Percentiles rank a stretch among this genome's conserved stretches.
These are phyloP conservation scores for Candida maris DNA, from an alignment of 805 yeast species.

Conservation along the genomic window DNA sequence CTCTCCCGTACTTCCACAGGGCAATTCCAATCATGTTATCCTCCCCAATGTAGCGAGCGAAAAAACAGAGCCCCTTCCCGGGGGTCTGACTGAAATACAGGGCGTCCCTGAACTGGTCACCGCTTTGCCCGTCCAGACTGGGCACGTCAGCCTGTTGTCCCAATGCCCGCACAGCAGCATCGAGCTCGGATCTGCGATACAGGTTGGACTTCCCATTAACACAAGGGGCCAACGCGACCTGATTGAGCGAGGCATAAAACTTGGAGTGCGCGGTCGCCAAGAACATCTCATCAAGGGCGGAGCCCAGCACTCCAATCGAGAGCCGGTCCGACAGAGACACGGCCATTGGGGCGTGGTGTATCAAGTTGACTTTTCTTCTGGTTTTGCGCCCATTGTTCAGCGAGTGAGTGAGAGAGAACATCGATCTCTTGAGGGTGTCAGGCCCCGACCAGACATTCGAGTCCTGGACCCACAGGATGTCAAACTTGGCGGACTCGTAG, in stretches of 20 bases:
- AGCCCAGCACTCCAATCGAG: constrained; percentile 44
- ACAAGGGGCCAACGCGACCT: constrained; percentile 76
- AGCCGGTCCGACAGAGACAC: constrained; percentile 15
- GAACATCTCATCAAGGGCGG: constrained; percentile 80
- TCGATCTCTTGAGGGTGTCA: constrained; percentile 62
- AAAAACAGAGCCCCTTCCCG: constrained; percentile 57
- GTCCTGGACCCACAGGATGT: constrained; percentile 81
- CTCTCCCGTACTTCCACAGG: constrained; percentile 64
- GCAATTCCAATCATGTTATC: constrained; percentile 91
- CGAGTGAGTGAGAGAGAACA: constrained; percentile 45
- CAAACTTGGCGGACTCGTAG: constrained; percentile 60
- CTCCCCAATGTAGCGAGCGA: constrained; percentile 82
- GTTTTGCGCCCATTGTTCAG: constrained; percentile 46
- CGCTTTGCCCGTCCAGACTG: constrained; percentile 32
- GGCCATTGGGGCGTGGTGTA: constrained; percentile 81
- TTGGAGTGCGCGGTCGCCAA: constrained; percentile 79
- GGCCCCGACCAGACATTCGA: constrained; percentile 78
- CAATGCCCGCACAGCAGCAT: constrained; percentile 47
- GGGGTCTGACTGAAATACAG: constrained; percentile 23
- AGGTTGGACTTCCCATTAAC: constrained; percentile 87
- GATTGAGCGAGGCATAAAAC: constrained; percentile 76
- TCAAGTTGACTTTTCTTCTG: constrained; percentile 52
- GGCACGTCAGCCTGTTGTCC: constrained; percentile 26
- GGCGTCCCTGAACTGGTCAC: constrained; percentile 33
- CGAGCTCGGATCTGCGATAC: constrained; percentile 65